Conservation (phyloP, 164 flowering plant species). For the Cinnamomum micranthum region DNA sequence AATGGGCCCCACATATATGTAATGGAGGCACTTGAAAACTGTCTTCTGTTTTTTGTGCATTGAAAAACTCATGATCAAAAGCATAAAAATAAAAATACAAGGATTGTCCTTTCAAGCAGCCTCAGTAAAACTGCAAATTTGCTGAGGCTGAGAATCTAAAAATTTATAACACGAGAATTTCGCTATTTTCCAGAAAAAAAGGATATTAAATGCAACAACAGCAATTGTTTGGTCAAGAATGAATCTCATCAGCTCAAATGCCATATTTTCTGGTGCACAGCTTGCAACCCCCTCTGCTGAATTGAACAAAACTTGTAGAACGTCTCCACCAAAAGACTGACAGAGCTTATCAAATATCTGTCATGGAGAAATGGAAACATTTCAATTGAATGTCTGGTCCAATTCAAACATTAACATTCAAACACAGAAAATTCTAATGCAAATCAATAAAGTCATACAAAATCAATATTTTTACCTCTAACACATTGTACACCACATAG, state of each 20-base stretch:
- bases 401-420: background rate
- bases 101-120: background rate
- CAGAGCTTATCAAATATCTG: constrained; percentile 97
- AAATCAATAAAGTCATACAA: background rate
- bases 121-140: background rate
- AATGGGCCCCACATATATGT: background rate
- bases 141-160: background rate
- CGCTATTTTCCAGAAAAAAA: too few relatives aligned
- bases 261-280: constrained; percentile 53
- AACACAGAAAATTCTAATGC: background rate
- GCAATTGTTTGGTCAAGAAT: constrained; percentile 61
- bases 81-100: background rate
- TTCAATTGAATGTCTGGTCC: background rate
- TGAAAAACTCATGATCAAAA: background rate
- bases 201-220: background rate
- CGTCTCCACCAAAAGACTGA: constrained; percentile 90
- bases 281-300: constrained; percentile 84
- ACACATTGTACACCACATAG: constrained; percentile 94
- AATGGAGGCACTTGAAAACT: too few relatives aligned
- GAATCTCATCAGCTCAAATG: constrained; percentile 67
- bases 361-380: constrained; percentile 9
- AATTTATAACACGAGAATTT: too few relatives aligned
- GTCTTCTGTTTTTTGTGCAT: background rate
- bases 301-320: constrained; percentile 72
- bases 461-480: constrained; percentile 61